A percentile compares a stretch with the other conserved stretches of the same genome.
Evolutionary conservation across 108 stramenopile genomes (phyloP).

Genomic region (Nitzschia sp.): DNA sequence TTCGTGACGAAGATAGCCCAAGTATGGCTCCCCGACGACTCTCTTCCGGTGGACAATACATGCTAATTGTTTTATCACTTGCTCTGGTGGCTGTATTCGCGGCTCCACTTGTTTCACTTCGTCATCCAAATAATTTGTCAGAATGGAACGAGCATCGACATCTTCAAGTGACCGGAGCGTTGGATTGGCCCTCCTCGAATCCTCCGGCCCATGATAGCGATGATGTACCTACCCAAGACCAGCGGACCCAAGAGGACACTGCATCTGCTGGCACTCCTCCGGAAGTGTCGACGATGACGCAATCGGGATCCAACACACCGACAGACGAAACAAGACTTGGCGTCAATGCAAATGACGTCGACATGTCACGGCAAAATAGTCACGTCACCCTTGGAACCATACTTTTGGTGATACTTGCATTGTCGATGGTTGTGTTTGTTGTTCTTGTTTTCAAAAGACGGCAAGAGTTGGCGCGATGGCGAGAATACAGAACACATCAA

Average conservation of each 20-base stretch:
- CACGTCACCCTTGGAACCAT: neutral
- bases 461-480: conserved; percentile 9
- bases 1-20: too few relatives aligned
- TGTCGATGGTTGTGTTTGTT: neutral
- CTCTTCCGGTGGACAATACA: too few relatives aligned
- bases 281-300: neutral
- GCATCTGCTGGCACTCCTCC: neutral
- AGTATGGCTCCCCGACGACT: too few relatives aligned
- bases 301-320: neutral
- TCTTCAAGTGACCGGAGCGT: neutral
- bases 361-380: neutral
- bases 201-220: neutral
- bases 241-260: neutral
- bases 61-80: too few relatives aligned
- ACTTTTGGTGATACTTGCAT: neutral
- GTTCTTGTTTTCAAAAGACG: neutral
- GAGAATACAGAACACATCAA: conserved; percentile 14
- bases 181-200: neutral
- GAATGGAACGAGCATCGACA: too few relatives aligned
- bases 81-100: too few relatives aligned
- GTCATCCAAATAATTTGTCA: too few relatives aligned
- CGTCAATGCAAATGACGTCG: too few relatives aligned
- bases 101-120: too few relatives aligned
- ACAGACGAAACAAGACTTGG: too few relatives aligned
- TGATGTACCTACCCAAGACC: neutral